Evolutionary conservation across 495 filamentous ascomycete species (phyloP).

Genomic region (Hypoxylon fragiforme): DNA sequence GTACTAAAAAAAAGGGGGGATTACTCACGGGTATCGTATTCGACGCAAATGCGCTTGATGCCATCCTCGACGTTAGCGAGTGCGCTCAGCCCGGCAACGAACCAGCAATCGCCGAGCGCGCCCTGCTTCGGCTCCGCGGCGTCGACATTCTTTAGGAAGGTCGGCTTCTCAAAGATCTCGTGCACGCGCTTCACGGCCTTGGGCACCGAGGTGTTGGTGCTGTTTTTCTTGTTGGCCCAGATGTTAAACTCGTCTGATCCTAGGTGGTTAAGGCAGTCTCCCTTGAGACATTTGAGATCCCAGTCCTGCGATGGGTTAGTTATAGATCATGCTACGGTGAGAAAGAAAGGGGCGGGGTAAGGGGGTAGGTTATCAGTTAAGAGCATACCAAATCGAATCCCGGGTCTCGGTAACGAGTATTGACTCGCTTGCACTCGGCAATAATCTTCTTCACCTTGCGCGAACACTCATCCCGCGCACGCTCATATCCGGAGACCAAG

Average conservation of each 20-base stretch:
- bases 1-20: neutral
- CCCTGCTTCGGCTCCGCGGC: slow-evolving; percentile 82
- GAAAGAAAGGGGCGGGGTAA: no score
- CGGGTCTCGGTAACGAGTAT: slow-evolving; percentile 88
- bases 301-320: slow-evolving; percentile 44
- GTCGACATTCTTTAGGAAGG: slow-evolving; percentile 76
- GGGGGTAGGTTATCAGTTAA: no score
- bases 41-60: slow-evolving; percentile 82
- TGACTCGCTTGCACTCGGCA: slow-evolving; percentile 79
- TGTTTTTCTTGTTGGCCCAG: slow-evolving; percentile 39
- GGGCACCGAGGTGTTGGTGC: slow-evolving; percentile 51
- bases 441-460: slow-evolving; percentile 85
- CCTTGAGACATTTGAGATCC: slow-evolving; percentile 55
- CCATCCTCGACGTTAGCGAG: slow-evolving; percentile 76
- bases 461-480: slow-evolving; percentile 71
- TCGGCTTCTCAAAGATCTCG: slow-evolving; percentile 87
- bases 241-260: slow-evolving; percentile 50
- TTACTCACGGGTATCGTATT: slow-evolving; percentile 59
- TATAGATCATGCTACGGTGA: no score
- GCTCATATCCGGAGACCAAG: slow-evolving; percentile 66
- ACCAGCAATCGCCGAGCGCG: slow-evolving; percentile 88
- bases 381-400: slow-evolving; percentile 79
- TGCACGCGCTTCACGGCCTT: slow-evolving; percentile 71
- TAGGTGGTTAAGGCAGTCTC: slow-evolving; percentile 51
- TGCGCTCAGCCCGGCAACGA: slow-evolving; percentile 84